phyloP scores from a whole-genome alignment of 2,329 filamentous ascomycete species.

The Neurospora crassa region DNA sequence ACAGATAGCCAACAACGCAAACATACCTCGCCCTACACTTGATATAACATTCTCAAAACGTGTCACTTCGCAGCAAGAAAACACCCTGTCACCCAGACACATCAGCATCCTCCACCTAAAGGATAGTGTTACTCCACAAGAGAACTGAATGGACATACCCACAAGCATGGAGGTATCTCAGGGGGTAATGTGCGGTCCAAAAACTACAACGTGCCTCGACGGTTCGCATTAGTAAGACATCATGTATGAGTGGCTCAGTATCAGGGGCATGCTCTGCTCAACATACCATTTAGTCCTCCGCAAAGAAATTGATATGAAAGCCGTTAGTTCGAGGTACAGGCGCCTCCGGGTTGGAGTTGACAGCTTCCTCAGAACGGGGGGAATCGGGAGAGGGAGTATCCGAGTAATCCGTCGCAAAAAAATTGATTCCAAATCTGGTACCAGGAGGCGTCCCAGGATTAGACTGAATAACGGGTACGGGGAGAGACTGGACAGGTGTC shows the following conservation, averaged over 20 bases:
- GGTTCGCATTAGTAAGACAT: neutral
- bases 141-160: rapidly evolving
- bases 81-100: neutral
- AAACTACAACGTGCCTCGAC: neutral
- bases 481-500: neutral
- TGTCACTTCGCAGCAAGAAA: neutral
- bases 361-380: neutral
- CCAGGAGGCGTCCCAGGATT: neutral
- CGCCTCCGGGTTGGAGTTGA: neutral
- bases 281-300: neutral
- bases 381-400: neutral
- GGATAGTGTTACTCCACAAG: no score
- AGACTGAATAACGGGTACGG: neutral
- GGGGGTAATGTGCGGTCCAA: neutral
- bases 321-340: neutral
- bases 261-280: neutral
- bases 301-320: neutral
- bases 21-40: neutral
- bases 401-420: neutral
- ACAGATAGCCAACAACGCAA: neutral
- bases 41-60: neutral
- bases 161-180: neutral
- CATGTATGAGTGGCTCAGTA: neutral
- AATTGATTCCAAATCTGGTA: neutral
- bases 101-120: neutral